Percentiles rank a stretch among this genome's conserved stretches.
Evolutionary conservation across 768 basidiomycete species (phyloP).

Genomic region (Kwoniella dejecticola): DNA sequence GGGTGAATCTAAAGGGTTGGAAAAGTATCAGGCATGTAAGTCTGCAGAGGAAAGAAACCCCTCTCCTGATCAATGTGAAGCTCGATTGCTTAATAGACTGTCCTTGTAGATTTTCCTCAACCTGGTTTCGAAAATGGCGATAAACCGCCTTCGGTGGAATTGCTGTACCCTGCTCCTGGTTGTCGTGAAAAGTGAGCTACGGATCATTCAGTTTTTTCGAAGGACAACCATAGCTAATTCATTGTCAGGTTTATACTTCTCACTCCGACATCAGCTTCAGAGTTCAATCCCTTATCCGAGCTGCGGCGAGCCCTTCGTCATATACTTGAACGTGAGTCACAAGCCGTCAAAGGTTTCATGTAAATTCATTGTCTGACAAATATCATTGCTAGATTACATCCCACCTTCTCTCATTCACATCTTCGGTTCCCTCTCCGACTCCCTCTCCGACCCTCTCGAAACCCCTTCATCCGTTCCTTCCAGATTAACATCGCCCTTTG

Average conservation of each 20-base stretch:
- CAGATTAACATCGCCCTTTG: conserved; percentile 30
- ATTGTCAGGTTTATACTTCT: conserved; percentile 41
- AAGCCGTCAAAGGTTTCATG: too few species aligned
- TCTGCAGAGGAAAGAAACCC: too few species aligned
- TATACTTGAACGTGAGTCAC: conserved; percentile 51
- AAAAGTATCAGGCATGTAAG: conserved; percentile 48
- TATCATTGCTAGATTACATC: conserved; percentile 42
- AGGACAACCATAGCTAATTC: neutral
- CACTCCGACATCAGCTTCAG: conserved; percentile 36
- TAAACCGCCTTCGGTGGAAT: conserved; percentile 41
- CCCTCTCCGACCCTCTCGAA: conserved; percentile 29
- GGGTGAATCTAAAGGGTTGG: conserved; percentile 28
- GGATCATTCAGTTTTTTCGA: neutral
- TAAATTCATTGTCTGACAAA: too few species aligned
- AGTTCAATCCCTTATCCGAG: conserved; percentile 51
- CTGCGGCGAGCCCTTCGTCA: conserved; percentile 36
- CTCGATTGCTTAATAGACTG: too few species aligned
- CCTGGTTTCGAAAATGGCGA: conserved; percentile 46
- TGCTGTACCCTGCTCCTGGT: conserved; percentile 49
- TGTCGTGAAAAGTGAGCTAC: conserved; percentile 47
- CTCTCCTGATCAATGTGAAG: too few species aligned
- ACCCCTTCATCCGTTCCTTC: conserved; percentile 21
- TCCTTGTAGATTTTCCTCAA: conserved; percentile 52
- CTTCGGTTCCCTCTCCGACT: conserved; percentile 40
- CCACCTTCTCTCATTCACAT: conserved; percentile 44